These are phyloP conservation scores for Mycena haematopus DNA, from an alignment of 768 basidiomycete genomes.

Conservation along the genomic window DNA sequence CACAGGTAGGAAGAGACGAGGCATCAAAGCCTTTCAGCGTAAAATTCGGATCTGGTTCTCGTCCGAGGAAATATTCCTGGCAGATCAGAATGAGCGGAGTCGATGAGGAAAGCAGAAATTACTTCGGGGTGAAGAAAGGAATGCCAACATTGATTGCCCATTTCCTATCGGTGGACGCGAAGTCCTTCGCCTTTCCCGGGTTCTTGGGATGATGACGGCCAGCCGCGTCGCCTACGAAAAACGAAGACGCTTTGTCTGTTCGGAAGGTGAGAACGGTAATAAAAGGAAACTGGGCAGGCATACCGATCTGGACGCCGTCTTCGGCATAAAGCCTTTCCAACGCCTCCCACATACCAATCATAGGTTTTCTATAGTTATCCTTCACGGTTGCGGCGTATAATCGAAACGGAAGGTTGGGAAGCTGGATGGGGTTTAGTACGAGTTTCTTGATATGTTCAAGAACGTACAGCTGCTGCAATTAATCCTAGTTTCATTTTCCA, in stretches of 20 bases:
- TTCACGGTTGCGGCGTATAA: constrained; percentile 78
- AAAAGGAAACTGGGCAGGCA: constrained; percentile 20
- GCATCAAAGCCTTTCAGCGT: constrained; percentile 74
- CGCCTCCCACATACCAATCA: constrained; percentile 85
- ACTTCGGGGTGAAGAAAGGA: constrained; percentile 89
- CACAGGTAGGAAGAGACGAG: constrained; percentile 49
- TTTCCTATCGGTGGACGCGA: constrained; percentile 83
- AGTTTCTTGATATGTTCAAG: background rate
- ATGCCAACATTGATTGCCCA: constrained; percentile 81
- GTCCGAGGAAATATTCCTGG: constrained; percentile 82
- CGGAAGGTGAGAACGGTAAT: constrained; percentile 26
- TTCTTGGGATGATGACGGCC: constrained; percentile 60
- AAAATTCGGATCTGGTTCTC: constrained; percentile 47
- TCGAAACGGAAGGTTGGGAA: constrained; percentile 77
- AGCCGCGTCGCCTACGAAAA: constrained; percentile 91
- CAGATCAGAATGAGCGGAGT: background rate
- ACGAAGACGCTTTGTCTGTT: constrained; percentile 68
- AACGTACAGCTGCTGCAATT: constrained; percentile 66
- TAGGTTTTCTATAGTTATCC: constrained; percentile 85
- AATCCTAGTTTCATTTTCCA: constrained; percentile 82
- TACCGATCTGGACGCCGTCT: constrained; percentile 71
- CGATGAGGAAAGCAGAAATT: background rate
- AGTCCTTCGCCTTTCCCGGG: constrained; percentile 57
- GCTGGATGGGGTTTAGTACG: constrained; percentile 44
- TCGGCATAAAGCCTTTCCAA: constrained; percentile 66